phyloP scores from a whole-genome alignment of 805 yeast species.

The Yarrowia keelungensis region DNA sequence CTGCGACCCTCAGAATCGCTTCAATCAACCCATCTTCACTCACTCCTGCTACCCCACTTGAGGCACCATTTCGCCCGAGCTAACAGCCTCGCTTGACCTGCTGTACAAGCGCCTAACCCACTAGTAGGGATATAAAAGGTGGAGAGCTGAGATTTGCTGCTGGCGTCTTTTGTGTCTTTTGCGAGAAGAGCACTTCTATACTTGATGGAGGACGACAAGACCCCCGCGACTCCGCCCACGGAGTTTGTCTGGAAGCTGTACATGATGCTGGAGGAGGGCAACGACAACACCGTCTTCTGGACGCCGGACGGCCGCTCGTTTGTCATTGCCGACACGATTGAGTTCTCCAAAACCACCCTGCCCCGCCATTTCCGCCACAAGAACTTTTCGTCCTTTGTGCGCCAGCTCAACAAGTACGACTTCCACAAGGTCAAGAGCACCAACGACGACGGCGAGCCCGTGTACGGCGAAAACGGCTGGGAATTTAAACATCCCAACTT shows the following conservation, averaged over 20 bases:
- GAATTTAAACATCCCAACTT: constrained; percentile 94
- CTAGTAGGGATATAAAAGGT: constrained; percentile 18
- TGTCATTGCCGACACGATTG: constrained; percentile 85
- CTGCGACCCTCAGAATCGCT: no score
- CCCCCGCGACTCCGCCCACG: constrained; percentile 21
- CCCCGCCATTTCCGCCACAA: constrained; percentile 95
- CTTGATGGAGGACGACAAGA: constrained; percentile 32
- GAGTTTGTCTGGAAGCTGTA: constrained; percentile 51
- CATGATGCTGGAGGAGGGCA: constrained; percentile 83
- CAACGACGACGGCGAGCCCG: constrained; percentile 58
- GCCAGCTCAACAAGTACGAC: constrained; percentile 95
- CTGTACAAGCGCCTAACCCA: constrained; percentile 13
- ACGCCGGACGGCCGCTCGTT: constrained; percentile 83
- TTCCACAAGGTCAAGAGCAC: constrained; percentile 91
- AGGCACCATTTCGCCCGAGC: constrained; percentile 24
- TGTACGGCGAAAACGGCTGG: constrained; percentile 65
- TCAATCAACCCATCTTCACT: no score
- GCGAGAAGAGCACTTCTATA: no score
- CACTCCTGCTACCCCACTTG: constrained; percentile 7
- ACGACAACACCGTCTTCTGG: constrained; percentile 83
- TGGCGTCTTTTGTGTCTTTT: no score
- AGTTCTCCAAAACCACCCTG: constrained; percentile 83
- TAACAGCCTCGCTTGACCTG: constrained; percentile 35
- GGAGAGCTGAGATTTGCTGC: no score
- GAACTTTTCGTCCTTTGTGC: constrained; percentile 92